Base-by-base conservation (phyloP, 805 yeast genomes). In the Candida loeiensis region DNA sequence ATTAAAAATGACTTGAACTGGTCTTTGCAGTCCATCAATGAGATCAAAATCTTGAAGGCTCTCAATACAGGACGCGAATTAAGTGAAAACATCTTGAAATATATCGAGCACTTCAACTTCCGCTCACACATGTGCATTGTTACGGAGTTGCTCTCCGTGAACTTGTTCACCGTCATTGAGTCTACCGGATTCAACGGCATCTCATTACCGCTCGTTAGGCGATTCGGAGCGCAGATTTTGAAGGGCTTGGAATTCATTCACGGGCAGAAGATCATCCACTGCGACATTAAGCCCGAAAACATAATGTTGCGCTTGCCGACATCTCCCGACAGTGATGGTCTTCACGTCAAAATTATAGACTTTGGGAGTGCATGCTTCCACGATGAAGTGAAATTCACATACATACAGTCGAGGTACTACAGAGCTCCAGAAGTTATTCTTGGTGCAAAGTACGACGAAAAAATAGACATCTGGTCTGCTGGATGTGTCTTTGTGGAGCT, bases 281-380 rank as follows among this genome's bases (percentile, higher is more conserved):
- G 95, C 51, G 96, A 88, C 56, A 64, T 88, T 41, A 88, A 88
- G 54, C 96, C 95, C 0, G 95, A 86, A 52, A 88, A 88, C 58
- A 66, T 88, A 26, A 78, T 86, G 80, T 59, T 84, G 4, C 55
- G 57, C 36, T 44, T 67, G 11, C 73, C 73, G 1, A 51, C 38
- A 8, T 9, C 31, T 3, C 19, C 26, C 12, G 43, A 57, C 1
- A 63, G 69, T 6, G 66, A 74, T 4, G 58, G 64, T 0, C 64
- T 80, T 16, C 63, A 61, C 14, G 67, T 86, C 36, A 86, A 84
- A 50, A 70, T 88, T 22, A 84, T 88, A 39, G 96, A 88, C 54
- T 87, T 88, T 54, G 96, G 96, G 0, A 73, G 85, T 0, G 77
- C 86, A 0, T 75, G 84, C 47, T 57, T 55, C 13, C 53, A 50